phyloP scores from a whole-genome alignment of 192 early-diverging fungal genomes.

The Coemansia sp. region DNA sequence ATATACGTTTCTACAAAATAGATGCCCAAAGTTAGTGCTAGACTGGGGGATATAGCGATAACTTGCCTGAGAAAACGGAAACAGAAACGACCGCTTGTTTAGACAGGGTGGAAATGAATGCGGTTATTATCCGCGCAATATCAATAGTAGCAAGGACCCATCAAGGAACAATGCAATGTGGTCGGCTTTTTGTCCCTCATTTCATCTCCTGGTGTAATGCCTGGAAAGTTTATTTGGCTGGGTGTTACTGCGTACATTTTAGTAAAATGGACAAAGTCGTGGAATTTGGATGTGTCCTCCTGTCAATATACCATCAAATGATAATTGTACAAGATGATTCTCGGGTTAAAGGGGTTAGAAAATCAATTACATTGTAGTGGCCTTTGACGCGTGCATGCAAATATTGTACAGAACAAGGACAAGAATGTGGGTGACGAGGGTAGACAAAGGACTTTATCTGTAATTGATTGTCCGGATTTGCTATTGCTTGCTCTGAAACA shows the following conservation, averaged over 20 bases:
- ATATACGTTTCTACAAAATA: too few relatives aligned
- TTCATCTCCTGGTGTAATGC: background rate
- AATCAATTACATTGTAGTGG: background rate
- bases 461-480: background rate
- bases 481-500: background rate
- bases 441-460: background rate
- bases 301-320: background rate
- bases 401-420: background rate
- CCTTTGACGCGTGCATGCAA: background rate
- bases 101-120: background rate
- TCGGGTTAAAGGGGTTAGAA: background rate
- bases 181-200: background rate
- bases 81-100: background rate
- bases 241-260: background rate
- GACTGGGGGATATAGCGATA: background rate
- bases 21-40: background rate
- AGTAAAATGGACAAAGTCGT: background rate
- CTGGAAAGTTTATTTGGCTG: background rate
- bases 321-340: background rate
- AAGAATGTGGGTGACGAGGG: background rate
- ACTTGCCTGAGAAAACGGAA: background rate
- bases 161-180: background rate
- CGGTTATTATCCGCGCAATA: background rate
- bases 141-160: background rate
- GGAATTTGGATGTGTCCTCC: background rate